Conservation (phyloP, 257 asterid species). For the Nicotiana otophora region DNA sequence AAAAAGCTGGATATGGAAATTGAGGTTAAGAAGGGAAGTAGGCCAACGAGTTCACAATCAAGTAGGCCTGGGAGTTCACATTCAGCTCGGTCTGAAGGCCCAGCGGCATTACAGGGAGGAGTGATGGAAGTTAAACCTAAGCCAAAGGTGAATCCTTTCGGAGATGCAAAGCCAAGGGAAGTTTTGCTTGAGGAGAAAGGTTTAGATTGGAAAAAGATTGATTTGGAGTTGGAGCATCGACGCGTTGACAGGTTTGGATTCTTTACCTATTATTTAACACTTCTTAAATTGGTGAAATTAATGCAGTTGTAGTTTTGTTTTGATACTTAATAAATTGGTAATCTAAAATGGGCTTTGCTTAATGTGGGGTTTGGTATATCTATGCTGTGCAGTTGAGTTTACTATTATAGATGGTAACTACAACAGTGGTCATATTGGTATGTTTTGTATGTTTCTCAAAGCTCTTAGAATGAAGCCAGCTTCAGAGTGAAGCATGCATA, state of each 20-base stretch:
- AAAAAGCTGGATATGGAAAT: conserved; percentile 69
- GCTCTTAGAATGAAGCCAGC: neutral
- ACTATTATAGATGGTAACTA: neutral
- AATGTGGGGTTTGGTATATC: neutral
- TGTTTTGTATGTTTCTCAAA: too few relatives aligned
- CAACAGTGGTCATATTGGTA: neutral
- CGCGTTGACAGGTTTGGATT: conserved; percentile 61
- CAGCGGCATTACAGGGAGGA: conserved; percentile 25
- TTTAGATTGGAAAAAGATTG: conserved; percentile 94
- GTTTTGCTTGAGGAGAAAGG: conserved; percentile 91
- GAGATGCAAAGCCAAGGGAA: conserved; percentile 97
- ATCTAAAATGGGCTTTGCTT: neutral
- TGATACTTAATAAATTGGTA: neutral
- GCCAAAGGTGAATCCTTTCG: conserved; percentile 89
- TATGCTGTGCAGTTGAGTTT: neutral
- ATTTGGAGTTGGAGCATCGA: conserved; percentile 73
- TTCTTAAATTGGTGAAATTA: neutral
- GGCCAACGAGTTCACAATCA: conserved; percentile 85
- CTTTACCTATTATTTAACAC: neutral
- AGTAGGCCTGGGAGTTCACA: conserved; percentile 80
- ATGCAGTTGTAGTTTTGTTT: neutral
- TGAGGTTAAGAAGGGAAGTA: conserved; percentile 63
- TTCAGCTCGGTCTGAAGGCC: conserved; percentile 47
- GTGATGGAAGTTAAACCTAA: conserved; percentile 52
- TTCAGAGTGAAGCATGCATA: neutral